Evolutionary conservation across 495 filamentous ascomycete genomes (phyloP).

Genomic region (Penicillium waksmanii): DNA sequence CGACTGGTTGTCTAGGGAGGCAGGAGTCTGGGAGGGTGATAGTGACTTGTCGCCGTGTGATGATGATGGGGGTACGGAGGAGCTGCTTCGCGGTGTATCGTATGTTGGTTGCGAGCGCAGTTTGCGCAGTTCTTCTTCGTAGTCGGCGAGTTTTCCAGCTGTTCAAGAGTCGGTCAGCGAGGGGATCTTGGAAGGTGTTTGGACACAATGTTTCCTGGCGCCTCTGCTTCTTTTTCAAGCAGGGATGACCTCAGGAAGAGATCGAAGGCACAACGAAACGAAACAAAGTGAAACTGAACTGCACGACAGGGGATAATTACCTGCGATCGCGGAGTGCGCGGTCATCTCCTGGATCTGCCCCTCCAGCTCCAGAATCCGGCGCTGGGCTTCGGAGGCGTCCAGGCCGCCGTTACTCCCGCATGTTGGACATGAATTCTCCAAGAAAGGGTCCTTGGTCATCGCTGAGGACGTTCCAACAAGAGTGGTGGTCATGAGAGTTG

Average conservation of each 20-base stretch:
- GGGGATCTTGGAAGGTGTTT: not conserved
- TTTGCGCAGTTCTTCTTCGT: slow-evolving; percentile 84
- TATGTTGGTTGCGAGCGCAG: slow-evolving; percentile 55
- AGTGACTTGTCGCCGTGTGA: slow-evolving; percentile 30
- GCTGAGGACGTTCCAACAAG: slow-evolving; percentile 39
- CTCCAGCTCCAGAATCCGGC: slow-evolving; percentile 78
- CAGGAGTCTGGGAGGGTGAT: slow-evolving; percentile 27
- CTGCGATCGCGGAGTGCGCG: slow-evolving; percentile 74
- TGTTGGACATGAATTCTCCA: slow-evolving; percentile 48
- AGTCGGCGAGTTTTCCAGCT: slow-evolving; percentile 85
- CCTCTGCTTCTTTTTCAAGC: no score
- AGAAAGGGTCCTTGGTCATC: slow-evolving; percentile 31
- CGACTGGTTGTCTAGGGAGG: slow-evolving; percentile 38
- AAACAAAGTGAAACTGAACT: not conserved
- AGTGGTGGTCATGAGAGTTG: slow-evolving; percentile 38
- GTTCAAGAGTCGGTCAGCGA: slow-evolving; percentile 18
- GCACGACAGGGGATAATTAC: slow-evolving; percentile 47
- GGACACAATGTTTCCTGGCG: no score
- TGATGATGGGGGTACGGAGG: slow-evolving; percentile 35
- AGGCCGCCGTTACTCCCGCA: slow-evolving; percentile 48
- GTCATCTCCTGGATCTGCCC: slow-evolving; percentile 74
- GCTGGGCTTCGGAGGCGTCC: slow-evolving; percentile 57
- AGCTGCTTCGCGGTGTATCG: slow-evolving; percentile 32
- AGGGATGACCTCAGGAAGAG: no score
- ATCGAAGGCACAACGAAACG: not conserved